phyloP scores from a whole-genome alignment of 768 basidiomycete genomes.

The Lentinula sp. region DNA sequence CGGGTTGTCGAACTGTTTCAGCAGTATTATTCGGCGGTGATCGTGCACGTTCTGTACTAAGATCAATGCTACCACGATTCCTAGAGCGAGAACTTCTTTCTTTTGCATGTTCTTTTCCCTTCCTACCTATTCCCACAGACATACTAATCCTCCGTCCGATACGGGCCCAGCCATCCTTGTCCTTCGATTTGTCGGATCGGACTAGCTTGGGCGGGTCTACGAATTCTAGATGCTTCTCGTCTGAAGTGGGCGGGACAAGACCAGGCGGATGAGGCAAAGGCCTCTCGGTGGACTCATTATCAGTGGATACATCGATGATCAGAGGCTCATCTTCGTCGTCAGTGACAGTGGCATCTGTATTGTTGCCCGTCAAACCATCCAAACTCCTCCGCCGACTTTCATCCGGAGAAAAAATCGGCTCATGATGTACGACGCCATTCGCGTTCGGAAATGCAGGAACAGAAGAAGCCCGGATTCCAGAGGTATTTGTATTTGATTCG shows the following conservation, averaged over 20 bases:
- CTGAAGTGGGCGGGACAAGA: conserved; percentile 12
- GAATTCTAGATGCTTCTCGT: conserved; percentile 31
- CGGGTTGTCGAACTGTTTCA: not conserved
- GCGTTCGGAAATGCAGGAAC: conserved; percentile 40
- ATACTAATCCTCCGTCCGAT: conserved; percentile 59
- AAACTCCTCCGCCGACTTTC: conserved; percentile 40
- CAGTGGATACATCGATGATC: not conserved
- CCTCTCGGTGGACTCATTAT: not conserved
- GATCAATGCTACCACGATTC: conserved; percentile 6
- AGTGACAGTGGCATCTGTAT: conserved; percentile 10
- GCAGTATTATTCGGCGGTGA: not conserved
- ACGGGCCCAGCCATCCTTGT: conserved; percentile 55
- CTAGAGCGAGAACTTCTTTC: conserved; percentile 12
- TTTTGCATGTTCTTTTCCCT: conserved; percentile 28
- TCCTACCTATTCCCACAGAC: conserved; percentile 40
- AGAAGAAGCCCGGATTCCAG: conserved; percentile 41
- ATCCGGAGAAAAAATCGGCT: conserved; percentile 28
- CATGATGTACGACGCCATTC: conserved; percentile 23
- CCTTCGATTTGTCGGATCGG: conserved; percentile 27
- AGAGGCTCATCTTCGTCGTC: conserved; percentile 1
- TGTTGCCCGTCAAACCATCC: conserved; percentile 22
- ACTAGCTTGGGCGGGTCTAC: conserved; percentile 24
- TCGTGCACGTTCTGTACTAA: not conserved
- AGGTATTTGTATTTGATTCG: not conserved
- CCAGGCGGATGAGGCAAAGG: conserved; percentile 1